phyloP scores from a whole-genome alignment of 768 basidiomycete species.

The Ramaria rubella region DNA sequence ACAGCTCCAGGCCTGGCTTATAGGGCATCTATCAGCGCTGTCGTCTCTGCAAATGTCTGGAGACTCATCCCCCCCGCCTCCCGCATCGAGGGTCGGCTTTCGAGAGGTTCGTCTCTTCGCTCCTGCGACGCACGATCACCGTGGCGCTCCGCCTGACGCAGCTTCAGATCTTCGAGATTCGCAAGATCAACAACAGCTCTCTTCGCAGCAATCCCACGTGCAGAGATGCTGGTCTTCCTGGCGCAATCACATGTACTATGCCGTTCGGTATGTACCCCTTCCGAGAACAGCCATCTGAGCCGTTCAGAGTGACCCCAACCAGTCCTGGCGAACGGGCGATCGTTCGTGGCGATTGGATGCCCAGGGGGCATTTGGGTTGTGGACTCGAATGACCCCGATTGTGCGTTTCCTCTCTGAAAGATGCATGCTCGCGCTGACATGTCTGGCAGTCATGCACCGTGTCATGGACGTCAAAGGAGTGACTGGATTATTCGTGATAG shows the following conservation, averaged over 20 bases:
- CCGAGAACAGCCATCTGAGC: neutral
- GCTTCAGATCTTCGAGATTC: slow-evolving; percentile 6
- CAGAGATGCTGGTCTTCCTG: neutral
- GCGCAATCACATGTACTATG: slow-evolving; percentile 6
- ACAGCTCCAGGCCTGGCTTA: no score
- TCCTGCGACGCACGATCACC: neutral
- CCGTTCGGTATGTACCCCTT: slow-evolving; percentile 3
- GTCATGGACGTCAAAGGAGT: slow-evolving; percentile 6
- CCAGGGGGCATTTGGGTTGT: slow-evolving; percentile 9
- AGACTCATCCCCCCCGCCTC: neutral
- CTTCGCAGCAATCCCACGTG: neutral
- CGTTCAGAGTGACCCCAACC: neutral
- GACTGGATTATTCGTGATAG: slow-evolving; percentile 6
- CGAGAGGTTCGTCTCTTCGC: neutral
- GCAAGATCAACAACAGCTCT: slow-evolving; percentile 5
- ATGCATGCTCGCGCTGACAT: neutral
- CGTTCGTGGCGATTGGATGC: slow-evolving; percentile 8
- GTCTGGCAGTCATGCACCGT: slow-evolving; percentile 5
- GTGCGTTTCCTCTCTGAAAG: neutral
- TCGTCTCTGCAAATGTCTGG: neutral
- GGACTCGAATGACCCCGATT: slow-evolving; percentile 7
- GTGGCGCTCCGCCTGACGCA: neutral
- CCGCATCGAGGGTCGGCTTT: neutral
- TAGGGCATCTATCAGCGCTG: no score
- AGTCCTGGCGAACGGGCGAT: slow-evolving; percentile 3